Evolutionary conservation across 257 asterid species (phyloP).

Genomic region (Cordia subcordata): DNA sequence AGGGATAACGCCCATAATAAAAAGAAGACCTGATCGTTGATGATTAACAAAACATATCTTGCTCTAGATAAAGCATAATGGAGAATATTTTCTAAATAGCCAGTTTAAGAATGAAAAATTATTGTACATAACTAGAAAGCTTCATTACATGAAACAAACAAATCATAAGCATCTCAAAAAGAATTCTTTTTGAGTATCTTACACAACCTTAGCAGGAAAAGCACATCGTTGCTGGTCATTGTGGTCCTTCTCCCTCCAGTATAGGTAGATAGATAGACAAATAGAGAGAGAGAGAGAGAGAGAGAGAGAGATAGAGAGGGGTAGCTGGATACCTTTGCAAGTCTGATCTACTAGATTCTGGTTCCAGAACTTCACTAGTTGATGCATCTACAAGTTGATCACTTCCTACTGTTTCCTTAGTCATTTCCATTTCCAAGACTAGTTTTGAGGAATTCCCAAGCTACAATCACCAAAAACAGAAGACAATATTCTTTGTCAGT

Average conservation of each 20-base stretch:
- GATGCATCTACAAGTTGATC: slow-evolving; percentile 32
- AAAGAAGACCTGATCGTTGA: background rate
- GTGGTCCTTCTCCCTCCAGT: too few relatives aligned
- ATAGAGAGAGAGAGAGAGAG: slow-evolving; percentile 9
- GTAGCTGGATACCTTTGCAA: slow-evolving; percentile 30
- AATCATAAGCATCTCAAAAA: too few relatives aligned
- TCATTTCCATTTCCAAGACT: slow-evolving; percentile 27
- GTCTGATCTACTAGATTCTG: slow-evolving; percentile 23
- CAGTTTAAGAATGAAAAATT: background rate
- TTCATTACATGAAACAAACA: too few relatives aligned
- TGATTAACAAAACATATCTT: background rate
- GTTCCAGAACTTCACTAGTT: slow-evolving; percentile 24
- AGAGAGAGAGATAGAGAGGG: slow-evolving; percentile 8
- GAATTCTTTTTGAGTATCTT: too few relatives aligned
- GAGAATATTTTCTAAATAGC: background rate
- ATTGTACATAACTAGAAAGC: too few relatives aligned
- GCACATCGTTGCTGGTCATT: too few relatives aligned
- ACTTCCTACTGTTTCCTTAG: slow-evolving; percentile 21
- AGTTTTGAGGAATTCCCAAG: slow-evolving; percentile 18
- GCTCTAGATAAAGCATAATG: background rate
- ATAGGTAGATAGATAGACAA: too few relatives aligned
- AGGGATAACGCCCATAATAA: background rate
- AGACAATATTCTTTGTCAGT: too few relatives aligned
- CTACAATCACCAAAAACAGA: background rate
- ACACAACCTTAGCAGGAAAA: too few relatives aligned